Evolutionary conservation across 768 basidiomycete genomes (phyloP).

Genomic region (Amanita exitialis): DNA sequence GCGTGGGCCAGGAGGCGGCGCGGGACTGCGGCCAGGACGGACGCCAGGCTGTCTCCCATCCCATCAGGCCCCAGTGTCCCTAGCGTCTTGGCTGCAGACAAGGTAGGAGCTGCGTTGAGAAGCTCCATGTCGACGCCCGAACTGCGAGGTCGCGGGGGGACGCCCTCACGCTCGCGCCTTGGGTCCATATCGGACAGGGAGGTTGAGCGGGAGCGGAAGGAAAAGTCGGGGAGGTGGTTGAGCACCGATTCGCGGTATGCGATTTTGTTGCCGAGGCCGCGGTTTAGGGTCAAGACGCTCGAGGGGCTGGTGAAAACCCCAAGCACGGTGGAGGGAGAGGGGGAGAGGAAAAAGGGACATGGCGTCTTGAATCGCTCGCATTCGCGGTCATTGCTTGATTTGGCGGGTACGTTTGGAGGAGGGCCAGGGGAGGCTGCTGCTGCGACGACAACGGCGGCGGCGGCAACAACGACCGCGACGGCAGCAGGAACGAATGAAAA

Average conservation of each 20-base stretch:
- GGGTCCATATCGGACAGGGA: not conserved
- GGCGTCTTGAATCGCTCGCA: slow-evolving; percentile 14
- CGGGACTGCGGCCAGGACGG: no score
- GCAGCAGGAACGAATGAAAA: not conserved
- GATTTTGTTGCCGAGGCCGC: slow-evolving; percentile 63
- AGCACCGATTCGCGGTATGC: slow-evolving; percentile 67
- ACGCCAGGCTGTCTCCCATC: not conserved
- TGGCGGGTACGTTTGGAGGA: not conserved
- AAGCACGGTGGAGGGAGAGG: not conserved
- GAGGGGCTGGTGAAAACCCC: slow-evolving; percentile 24
- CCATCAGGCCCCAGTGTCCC: not conserved
- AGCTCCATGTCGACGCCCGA: slow-evolving; percentile 61
- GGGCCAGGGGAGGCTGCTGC: not conserved
- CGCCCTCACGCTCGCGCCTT: no score
- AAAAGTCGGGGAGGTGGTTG: slow-evolving; percentile 52
- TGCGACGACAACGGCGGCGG: not conserved
- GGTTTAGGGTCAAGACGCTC: slow-evolving; percentile 34
- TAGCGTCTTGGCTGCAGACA: not conserved
- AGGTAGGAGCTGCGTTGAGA: slow-evolving; percentile 26
- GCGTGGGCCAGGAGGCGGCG: no score
- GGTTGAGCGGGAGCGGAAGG: not conserved
- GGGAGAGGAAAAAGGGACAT: slow-evolving; percentile 3
- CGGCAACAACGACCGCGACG: not conserved
- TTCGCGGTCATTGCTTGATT: slow-evolving; percentile 34
- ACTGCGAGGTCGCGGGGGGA: slow-evolving; percentile 28